Base-by-base conservation (phyloP, 306 rosid species). In the Begonia fuchsioides region DNA sequence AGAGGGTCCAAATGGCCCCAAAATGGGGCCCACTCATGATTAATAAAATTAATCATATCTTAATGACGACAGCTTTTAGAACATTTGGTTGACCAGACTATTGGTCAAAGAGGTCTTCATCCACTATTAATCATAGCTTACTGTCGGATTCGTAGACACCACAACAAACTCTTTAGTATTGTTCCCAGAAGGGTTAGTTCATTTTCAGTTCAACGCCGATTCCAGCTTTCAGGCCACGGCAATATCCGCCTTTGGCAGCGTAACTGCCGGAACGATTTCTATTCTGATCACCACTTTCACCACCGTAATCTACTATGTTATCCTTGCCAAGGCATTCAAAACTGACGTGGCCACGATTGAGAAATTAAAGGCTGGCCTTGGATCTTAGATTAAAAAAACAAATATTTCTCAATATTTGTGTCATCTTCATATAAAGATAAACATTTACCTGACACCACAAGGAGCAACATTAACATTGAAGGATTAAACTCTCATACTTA, bases 181-280 rank as follows among this genome's bases (percentile, higher is more conserved):
- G 6, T 72, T 79, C 32, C 87, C 78, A 0, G 76, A 72, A 47
- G 83, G 83, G 11, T 72, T 76, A 14, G 67, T 65, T 7, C 87
- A 76, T 43, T 76, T 72, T 38, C 87, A 76, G 26, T 47, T 38
- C 52, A 80, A 76, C 44, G 62, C 66, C 13, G 70, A 58, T 26
- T 12, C 41, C 35, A 1, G 11, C 44, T 2, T 8, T 8, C 1
- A 43, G 14, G 10, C 65, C 72, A 15, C 0, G 0, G 78, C 80
- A 19, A 11, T 80, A 6, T 60, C 85, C 13, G 63, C 80, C 7
- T 73, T 77, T 32, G 80, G 75, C 1, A 70, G 75, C 46, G 73
- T 80, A 20, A 80, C 57, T 47, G 52, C 87, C 3, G 78, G 72
- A 3, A 43, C 63, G 0, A 65, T 68, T 1, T 66, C 81, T 0